Base-by-base conservation (phyloP, 2,329 filamentous ascomycete species). In the Trichophyton rubrum region DNA sequence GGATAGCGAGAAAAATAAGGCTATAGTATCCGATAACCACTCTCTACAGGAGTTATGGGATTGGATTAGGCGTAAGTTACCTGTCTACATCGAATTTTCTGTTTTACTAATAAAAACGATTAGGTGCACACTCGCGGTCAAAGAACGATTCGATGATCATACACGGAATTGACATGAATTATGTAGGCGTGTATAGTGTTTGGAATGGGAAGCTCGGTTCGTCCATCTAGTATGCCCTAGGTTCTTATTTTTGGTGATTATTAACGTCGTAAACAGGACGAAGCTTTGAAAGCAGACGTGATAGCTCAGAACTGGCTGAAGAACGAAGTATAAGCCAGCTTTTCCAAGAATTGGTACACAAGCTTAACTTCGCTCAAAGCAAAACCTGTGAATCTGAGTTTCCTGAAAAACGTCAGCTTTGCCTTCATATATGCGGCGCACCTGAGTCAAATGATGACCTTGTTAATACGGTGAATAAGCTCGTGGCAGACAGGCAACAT, bases 41-140 rank as follows among this genome's bases (percentile, higher is more conserved):
- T 78, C 77, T 68, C 73, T 86, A 3, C 79, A 81, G 59, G 79
- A 80, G 5, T 74, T 85, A 38, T 86, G 84, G 84, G 76, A 75
- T 51, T 81, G 82, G 69, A 71, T 85, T 38, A 74, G 79, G 62
- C 77, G 82, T 76, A 67, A 66, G 75, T 66, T 22, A 2, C 15
- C n/a, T 2, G n/a, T 11, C 33, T 6, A 45, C 41, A 35, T 6
- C 9, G 61, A 59, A 20, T 4, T 8, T 56, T 7, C 33, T 40
- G 3, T 17, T 13, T 1, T 51, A 24, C 63, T 58, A 43, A 51
- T 65, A 67, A 20, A 6, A 57, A 30, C 6, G 6, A 24, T 11
- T 62, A 77, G 75, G 71, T 56, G 72, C 76, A 35, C 71, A 71
- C 27, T 64, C 64, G 13, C 70, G 74, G 56, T 75, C 75, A 41